Percentiles rank a stretch among this genome's conserved stretches.
These are phyloP conservation scores for Eragrostis tef DNA, from an alignment of 202 grass and related monocot species.

Conservation along the genomic window DNA sequence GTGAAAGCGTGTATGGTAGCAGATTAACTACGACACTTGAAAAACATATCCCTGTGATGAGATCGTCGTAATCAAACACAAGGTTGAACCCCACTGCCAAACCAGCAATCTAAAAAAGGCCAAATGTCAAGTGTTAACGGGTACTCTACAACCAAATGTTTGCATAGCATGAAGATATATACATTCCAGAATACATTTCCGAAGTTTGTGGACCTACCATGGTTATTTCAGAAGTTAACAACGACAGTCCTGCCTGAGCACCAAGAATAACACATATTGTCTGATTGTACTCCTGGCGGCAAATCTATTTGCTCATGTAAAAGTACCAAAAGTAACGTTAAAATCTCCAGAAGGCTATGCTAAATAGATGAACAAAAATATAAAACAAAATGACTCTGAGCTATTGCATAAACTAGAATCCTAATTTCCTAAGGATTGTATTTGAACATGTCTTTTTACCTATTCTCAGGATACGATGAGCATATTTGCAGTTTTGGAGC, in stretches of 20 bases:
- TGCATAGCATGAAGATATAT: background rate
- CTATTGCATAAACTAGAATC: too few relatives aligned
- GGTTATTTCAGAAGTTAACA: conserved; percentile 69
- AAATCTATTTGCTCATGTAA: conserved; percentile 49
- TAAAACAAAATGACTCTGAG: too few relatives aligned
- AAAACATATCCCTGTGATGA: conserved; percentile 51
- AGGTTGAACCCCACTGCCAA: conserved; percentile 66
- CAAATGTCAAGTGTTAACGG: conserved; percentile 20
- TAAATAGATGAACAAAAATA: too few relatives aligned
- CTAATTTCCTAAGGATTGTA: too few relatives aligned
- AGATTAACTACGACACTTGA: conserved; percentile 55
- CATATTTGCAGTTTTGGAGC: too few relatives aligned
- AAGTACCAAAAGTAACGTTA: conserved; percentile 1
- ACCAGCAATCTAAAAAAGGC: conserved; percentile 63
- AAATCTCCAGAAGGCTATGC: background rate
- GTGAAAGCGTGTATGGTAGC: conserved; percentile 54
- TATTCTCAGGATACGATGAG: too few relatives aligned
- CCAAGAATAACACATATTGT: conserved; percentile 59
- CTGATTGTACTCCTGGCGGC: conserved; percentile 68
- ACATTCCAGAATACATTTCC: background rate
- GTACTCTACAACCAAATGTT: background rate
- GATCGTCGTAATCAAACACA: conserved; percentile 56
- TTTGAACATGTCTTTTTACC: too few relatives aligned
- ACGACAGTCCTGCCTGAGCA: conserved; percentile 67
- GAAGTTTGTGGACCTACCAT: conserved; percentile 51